Conservation (phyloP, 352 stramenopile species). For the Blastocystis sp. region DNA sequence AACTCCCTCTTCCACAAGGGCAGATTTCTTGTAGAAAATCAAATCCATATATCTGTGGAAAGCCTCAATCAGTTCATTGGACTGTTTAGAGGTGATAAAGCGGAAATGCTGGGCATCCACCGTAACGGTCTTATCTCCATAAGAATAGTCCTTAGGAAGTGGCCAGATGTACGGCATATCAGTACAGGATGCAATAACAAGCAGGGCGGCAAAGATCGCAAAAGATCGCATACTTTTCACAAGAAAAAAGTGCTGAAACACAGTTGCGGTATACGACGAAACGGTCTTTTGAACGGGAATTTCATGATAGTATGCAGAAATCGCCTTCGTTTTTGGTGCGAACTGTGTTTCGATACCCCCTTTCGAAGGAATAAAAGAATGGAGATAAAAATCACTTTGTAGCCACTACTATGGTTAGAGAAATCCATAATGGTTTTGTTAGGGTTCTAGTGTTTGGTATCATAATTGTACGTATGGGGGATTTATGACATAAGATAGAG, state of each 20-base stretch:
- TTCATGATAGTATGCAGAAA: background rate
- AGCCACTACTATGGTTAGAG: too few relatives aligned
- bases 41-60: slow-evolving; percentile 41
- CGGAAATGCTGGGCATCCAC: slow-evolving; percentile 33
- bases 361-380: background rate
- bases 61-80: slow-evolving; percentile 28
- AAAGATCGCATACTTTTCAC: slow-evolving; percentile 34
- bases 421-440: too few relatives aligned
- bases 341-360: slow-evolving; percentile 7
- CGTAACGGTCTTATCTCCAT: slow-evolving; percentile 23
- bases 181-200: background rate
- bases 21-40: slow-evolving; percentile 23
- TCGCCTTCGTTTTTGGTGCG: background rate
- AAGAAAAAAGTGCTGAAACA: background rate
- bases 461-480: too few relatives aligned
- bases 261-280: background rate
- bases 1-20: background rate
- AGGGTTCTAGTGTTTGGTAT: too few relatives aligned
- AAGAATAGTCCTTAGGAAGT: slow-evolving; percentile 47
- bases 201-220: background rate
- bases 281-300: background rate
- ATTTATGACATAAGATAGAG: too few relatives aligned
- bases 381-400: background rate
- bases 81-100: slow-evolving; percentile 12
- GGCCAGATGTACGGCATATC: slow-evolving; percentile 50